Conservation (phyloP, 495 filamentous ascomycete species). For the Penicillium robsamsonii region DNA sequence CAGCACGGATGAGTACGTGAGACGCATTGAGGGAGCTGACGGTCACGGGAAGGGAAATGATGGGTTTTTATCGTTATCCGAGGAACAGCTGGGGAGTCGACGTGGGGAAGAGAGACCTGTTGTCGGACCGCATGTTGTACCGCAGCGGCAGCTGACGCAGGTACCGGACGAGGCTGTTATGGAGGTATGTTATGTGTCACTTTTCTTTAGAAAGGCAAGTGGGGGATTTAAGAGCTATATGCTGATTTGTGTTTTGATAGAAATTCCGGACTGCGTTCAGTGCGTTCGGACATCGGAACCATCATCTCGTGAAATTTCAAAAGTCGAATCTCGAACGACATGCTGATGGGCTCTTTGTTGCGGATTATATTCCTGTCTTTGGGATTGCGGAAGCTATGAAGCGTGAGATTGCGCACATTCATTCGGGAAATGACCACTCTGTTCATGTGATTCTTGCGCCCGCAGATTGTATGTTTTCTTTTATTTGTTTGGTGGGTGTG, state of each 20-base stretch:
- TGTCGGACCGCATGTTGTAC: conserved; percentile 35
- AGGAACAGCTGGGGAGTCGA: conserved; percentile 15
- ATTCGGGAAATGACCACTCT: conserved; percentile 62
- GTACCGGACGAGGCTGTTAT: conserved; percentile 25
- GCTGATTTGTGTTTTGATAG: conserved; percentile 16
- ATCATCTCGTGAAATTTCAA: conserved; percentile 31
- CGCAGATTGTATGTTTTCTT: conserved; percentile 52
- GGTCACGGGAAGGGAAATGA: conserved; percentile 26
- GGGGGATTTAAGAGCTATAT: neutral
- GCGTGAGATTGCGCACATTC: conserved; percentile 80
- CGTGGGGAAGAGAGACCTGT: conserved; percentile 20
- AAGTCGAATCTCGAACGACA: conserved; percentile 32
- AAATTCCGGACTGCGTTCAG: conserved; percentile 26
- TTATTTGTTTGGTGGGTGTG: neutral
- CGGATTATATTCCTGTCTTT: conserved; percentile 21
- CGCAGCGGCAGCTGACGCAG: conserved; percentile 37
- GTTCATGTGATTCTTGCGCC: conserved; percentile 77
- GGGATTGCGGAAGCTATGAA: conserved; percentile 20
- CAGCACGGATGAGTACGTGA: conserved; percentile 30
- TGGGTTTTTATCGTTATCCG: conserved; percentile 21
- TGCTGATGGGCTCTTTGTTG: conserved; percentile 31
- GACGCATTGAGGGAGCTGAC: conserved; percentile 28
- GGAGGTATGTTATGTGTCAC: conserved; percentile 25
- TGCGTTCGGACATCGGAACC: conserved; percentile 29
- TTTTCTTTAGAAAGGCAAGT: neutral